Conservation (phyloP, 306 rosid species). For the Dryas alaskensis region DNA sequence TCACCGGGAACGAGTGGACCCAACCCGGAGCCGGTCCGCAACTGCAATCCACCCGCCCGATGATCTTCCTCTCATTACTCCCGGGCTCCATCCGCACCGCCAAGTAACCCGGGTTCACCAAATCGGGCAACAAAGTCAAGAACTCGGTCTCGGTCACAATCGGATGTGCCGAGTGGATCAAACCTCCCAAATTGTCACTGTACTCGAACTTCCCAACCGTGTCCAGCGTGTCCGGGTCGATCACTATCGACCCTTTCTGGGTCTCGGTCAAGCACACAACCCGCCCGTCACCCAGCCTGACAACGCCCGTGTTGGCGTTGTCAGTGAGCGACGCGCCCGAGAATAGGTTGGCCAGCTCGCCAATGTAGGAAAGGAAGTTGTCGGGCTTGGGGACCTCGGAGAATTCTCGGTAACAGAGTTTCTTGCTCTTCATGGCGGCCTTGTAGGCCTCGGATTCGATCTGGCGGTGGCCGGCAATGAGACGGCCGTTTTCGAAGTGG, state of each 20-base stretch:
- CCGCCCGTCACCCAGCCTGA: slow-evolving; percentile 73
- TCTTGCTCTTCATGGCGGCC: slow-evolving; percentile 68
- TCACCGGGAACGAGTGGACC: slow-evolving; percentile 91
- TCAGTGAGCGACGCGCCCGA: slow-evolving; percentile 82
- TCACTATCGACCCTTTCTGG: slow-evolving; percentile 76
- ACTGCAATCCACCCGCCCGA: slow-evolving; percentile 68
- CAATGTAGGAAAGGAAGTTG: slow-evolving; percentile 61
- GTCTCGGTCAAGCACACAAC: slow-evolving; percentile 93
- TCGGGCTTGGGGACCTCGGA: slow-evolving; percentile 76
- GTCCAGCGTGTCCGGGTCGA: slow-evolving; percentile 68
- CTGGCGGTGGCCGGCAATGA: slow-evolving; percentile 74
- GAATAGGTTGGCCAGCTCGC: slow-evolving; percentile 71
- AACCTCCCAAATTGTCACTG: slow-evolving; percentile 74
- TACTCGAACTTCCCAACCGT: slow-evolving; percentile 69
- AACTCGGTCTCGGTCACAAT: slow-evolving; percentile 76
- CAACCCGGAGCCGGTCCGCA: slow-evolving; percentile 76
- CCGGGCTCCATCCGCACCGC: slow-evolving; percentile 78
- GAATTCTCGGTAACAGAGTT: slow-evolving; percentile 82
- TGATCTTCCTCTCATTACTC: slow-evolving; percentile 67
- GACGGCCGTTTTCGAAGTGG: slow-evolving; percentile 49
- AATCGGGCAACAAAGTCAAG: slow-evolving; percentile 71
- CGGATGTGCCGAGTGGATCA: slow-evolving; percentile 91
- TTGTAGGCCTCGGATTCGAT: slow-evolving; percentile 70
- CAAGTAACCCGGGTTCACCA: slow-evolving; percentile 68
- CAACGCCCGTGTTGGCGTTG: slow-evolving; percentile 88